Base-by-base conservation (phyloP, 2,329 filamentous ascomycete genomes). In the Xylariaceae sp. region DNA sequence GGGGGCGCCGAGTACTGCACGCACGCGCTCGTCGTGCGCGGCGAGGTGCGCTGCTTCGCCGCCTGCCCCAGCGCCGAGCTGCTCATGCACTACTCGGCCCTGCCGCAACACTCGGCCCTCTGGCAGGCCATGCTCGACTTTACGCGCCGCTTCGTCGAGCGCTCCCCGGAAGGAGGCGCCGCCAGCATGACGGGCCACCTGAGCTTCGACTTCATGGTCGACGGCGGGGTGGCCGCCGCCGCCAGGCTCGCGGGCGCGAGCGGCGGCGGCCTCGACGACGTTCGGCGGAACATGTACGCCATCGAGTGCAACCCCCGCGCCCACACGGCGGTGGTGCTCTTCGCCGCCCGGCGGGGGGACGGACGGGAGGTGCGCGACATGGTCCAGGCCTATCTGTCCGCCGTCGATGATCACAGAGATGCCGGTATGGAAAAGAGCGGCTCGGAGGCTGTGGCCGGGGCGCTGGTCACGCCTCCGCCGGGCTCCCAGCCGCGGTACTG, bases 301-400 rank as follows among this genome's bases (percentile, higher is more conserved):
- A 84, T 85, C 36, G 80, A 84, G 50, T 84, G 80, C 49, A 85
- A 84, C 36, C 80, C 80, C 0, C 63, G 80, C 11, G 75, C 74
- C 0, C 80, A 85, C 46, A 85, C 80, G 0, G 80, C 80, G 0
- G 71, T 80, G 0, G 64, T 75, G 1, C 57, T 84, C 1, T 81
- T 85, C 50, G 51, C 52, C 15, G 58, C 59, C 22, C n/a, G n/a
- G n/a, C n/a, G n/a, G n/a, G n/a, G n/a, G n/a, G 51, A 56, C 3
- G 59, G 59, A 4, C 48, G 53, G 2, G 53, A 61, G n/a, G 58
- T 60, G 15, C 58, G 58, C 2, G 59, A 65, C 16, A 57, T 78
- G 46, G 61, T 66, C 2, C 57, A 64, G 10, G 67, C 63, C 3
- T 83, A 82, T 42, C 55, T 81, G 11, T 63, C 60, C 1, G 44